Base-by-base conservation (phyloP, 805 yeast species). In the Osmozyma mogii region DNA sequence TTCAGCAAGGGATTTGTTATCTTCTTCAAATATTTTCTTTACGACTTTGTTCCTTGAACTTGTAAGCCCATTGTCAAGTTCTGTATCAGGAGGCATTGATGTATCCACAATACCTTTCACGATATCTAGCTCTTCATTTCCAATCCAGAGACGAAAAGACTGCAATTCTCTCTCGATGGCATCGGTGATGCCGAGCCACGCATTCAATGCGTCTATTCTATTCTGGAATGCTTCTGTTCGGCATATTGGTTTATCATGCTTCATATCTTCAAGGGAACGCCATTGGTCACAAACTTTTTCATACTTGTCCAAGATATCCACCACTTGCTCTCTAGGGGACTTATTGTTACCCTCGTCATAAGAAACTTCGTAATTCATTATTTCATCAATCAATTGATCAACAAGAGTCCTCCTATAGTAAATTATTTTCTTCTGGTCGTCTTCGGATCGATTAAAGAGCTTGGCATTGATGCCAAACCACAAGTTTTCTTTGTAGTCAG, bases 391-490 rank as follows among this genome's bases (percentile, higher is more conserved):
- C 0, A 84, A 61, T 9, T 69, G 74, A 51, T 85, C 94, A 3
- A 83, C 85, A 3, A 78, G 58, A 2, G 82, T 72, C 33, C 96
- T 61, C 13, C 83, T 65, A 38, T 76, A 76, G n/a, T 72, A 62
- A 3, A 84, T 70, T 9, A 84, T 67, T 42, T 76, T 70, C 26
- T 70, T 61, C 50, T 89, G 95, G 36, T 84, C 94, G 22, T 75
- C 84, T 31, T 80, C 78, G 0, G 89, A 66, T 36, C 96, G 68
- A 12, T 92, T 88, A 35, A 75, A 75, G 28, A 83, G 65, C 55
- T 82, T 84, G 1, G 97, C 88, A 28, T 84, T 65, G 12, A 92
- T 70, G 15, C 89, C 95, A 31, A 84, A 56, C 98, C 98, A 92
- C 21, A 85, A 58, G 36, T 77, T 84, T 43, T 80, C 83, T 38